Evolutionary conservation across 305 asterid genomes (phyloP), one percentile per base, ranked within the genome.

Genomic region (Stenogyne calaminthoides): DNA sequence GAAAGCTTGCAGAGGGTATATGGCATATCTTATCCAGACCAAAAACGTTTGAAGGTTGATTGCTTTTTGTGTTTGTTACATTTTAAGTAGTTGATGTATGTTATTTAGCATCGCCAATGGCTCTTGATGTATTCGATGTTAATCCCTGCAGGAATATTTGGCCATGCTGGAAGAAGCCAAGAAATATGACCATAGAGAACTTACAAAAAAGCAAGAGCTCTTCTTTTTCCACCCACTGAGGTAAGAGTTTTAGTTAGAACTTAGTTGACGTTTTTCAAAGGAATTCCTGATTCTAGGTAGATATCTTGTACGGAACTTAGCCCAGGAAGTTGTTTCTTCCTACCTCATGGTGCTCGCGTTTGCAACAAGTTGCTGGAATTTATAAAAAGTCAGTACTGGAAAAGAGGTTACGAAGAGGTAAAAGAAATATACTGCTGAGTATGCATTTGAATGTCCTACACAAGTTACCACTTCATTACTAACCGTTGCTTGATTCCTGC

Each of bases 1-100:
- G 99, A 95, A 81, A 95, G 98, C 90, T 77, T 95, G 92, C 99
- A 95, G 83, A 89, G 99, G 83, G 98, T 95, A 46, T 95, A 95
- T 80, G 98, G 99, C 58, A 95, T 95, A 84, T 95, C 99, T 49
- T 95, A 72, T 79, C 93, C 90, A 2, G 99, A 95, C 63, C 93
- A 88, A 81, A 95, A 92, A 76, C 94, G 89, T 14, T 80, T 95
- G 77, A 95, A 94, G 98, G 99, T 91, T 75, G 75, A 59, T 59
- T 62, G 79, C 37, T 67, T 52, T 58, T 15, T 68, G 32, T 74
- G 19, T 59, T 52, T 20, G 46, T 67, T 40, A 49, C 16, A 52
- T 44, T 25, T 7, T 47, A 32, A 46, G 27, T 74, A 71, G 16
- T 12, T 64, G 25, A 72, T 75, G 62, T 7, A 25, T 59, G 76